Evolutionary conservation across 192 early-diverging fungal genomes (phyloP), one percentile per base, ranked within the genome.

Genomic region (Umbelopsis isabellina): DNA sequence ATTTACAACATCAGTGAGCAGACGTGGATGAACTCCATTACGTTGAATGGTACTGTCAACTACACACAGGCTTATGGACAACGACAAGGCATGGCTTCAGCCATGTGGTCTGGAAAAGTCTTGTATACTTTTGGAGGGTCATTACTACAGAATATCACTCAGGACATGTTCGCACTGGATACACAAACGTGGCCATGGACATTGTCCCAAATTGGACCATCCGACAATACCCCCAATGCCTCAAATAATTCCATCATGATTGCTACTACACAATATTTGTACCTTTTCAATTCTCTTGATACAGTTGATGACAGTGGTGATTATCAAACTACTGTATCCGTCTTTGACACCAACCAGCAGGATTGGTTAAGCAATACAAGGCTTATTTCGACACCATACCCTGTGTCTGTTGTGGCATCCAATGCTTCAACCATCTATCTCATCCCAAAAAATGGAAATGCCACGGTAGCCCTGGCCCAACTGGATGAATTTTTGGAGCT

Each of bases 151-250:
- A 61, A 11, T 30, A 4, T 7, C 11, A 61, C 55, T 35, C 55
- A 61, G 33, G 55, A 61, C 30, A 61, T 61, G 55, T 61, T 61
- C n/a, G 30, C 25, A n/a, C 25, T 61, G 0, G 30, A 61, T 25
- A 61, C 55, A n/a, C 55, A 25, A 10, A 61, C 55, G 11, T 61
- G 27, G 55, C 55, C 55, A 33, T 61, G 55, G 55, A 35, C 55
- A 35, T 35, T 61, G 13, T n/a, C 25, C 4, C 55, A 61, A 33
- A 25, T 61, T 61, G 27, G 2, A 15, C 25, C 10, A 61, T 61
- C 55, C 27, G 55, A 61, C 16, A 27, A 35, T 1, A 61, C 55
- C 13, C 55, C 55, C 16, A 13, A 2, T 35, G 55, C 55, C 27
- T 27, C 55, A 5, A 61, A 12, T n/a, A 25, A 61, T 25, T 61